Evolutionary conservation across 73 alveolate genomes (phyloP).

Genomic region (Symbiodinium natans): DNA sequence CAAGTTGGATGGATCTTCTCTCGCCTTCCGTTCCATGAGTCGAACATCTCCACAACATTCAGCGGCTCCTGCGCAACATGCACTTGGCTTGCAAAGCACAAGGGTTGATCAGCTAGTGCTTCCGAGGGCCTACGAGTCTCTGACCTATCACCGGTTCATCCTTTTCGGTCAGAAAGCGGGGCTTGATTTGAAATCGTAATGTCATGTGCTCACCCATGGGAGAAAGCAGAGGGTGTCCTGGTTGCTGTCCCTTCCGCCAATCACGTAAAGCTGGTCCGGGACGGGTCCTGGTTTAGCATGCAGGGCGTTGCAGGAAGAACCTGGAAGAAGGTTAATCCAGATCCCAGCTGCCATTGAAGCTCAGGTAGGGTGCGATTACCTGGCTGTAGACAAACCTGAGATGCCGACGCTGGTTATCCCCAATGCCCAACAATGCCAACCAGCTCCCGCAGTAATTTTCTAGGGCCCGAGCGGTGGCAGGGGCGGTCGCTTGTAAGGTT

Average conservation of each 20-base stretch:
- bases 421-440: too few relatives aligned
- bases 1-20: too few relatives aligned
- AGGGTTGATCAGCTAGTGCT: too few relatives aligned
- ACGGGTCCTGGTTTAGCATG: conserved; percentile 24
- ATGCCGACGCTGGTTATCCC: too few relatives aligned
- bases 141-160: too few relatives aligned
- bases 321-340: too few relatives aligned
- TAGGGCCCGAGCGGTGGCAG: conserved; percentile 28
- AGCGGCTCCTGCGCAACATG: conserved; percentile 46
- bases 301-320: not conserved
- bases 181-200: too few relatives aligned
- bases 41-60: conserved; percentile 81
- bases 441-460: not conserved
- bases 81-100: not conserved
- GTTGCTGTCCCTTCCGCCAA: conserved; percentile 77
- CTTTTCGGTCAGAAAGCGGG: too few relatives aligned
- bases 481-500: not conserved
- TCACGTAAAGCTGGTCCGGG: conserved; percentile 70
- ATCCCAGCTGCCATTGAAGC: conserved; percentile 36
- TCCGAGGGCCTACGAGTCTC: too few relatives aligned
- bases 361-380: conserved; percentile 53
- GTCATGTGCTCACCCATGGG: too few relatives aligned
- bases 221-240: too few relatives aligned
- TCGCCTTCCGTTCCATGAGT: conserved; percentile 72
- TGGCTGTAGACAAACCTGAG: conserved; percentile 42